phyloP scores from a whole-genome alignment of 2,329 filamentous ascomycete species.

The Arthrobotrys iridis region DNA sequence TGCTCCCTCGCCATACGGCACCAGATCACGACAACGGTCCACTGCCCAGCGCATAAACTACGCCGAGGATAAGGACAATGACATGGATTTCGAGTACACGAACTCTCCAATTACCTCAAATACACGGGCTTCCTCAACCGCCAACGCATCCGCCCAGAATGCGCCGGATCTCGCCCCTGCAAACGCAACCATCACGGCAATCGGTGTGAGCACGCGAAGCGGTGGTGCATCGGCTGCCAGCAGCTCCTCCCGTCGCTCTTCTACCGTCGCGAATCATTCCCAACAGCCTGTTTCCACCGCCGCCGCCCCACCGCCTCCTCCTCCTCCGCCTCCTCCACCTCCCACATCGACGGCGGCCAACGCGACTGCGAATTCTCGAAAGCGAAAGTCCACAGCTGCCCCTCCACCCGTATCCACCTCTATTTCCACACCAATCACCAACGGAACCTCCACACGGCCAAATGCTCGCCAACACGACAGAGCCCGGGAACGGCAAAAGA shows the following conservation, averaged over 20 bases:
- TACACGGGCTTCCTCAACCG: constrained; percentile 46
- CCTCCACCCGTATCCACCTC: constrained; percentile 59
- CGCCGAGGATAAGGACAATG: constrained; percentile 89
- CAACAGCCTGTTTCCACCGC: constrained; percentile 15
- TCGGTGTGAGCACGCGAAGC: constrained; percentile 55
- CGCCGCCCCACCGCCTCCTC: background rate
- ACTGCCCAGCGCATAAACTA: constrained; percentile 88
- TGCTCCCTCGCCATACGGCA: constrained; percentile 80
- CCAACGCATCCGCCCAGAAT: constrained; percentile 61
- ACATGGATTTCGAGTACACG: constrained; percentile 82
- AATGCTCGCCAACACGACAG: constrained; percentile 61
- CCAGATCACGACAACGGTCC: constrained; percentile 87
- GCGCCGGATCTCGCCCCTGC: constrained; percentile 70
- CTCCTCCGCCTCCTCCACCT: constrained; percentile 15
- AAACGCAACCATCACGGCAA: constrained; percentile 62
- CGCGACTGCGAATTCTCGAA: constrained; percentile 44
- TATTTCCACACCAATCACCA: constrained; percentile 54
- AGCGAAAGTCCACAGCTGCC: constrained; percentile 52
- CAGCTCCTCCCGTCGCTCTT: constrained; percentile 61
- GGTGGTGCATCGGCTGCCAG: constrained; percentile 45
- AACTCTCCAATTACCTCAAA: constrained; percentile 63
- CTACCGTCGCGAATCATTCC: constrained; percentile 56
- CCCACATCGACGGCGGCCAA: constrained; percentile 17
- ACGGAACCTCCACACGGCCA: constrained; percentile 59
- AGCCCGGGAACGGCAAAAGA: constrained; percentile 58